phyloP scores from a whole-genome alignment of 139 green algal genomes.

The Tetradesmus lagerheimii region DNA sequence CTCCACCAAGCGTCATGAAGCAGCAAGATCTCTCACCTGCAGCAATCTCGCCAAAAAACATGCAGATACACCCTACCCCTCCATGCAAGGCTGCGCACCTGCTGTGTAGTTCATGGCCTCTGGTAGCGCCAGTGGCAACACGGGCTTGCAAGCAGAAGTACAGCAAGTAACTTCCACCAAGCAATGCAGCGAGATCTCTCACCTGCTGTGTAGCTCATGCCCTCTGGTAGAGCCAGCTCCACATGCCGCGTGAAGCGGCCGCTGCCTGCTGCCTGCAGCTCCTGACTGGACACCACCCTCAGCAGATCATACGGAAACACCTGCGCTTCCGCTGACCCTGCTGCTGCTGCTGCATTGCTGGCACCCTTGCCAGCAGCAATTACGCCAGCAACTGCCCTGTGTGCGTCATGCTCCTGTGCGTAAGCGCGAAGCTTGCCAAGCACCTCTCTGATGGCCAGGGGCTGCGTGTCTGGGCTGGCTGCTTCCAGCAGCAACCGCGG shows the following conservation, averaged over 20 bases:
- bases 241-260: constrained; percentile 28
- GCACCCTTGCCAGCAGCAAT: not conserved
- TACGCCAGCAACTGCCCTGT: not conserved
- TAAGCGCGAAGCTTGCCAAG: not conserved
- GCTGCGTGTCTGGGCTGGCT: not conserved
- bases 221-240: constrained; percentile 35
- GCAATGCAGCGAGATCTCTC: too few relatives aligned
- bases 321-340: not conserved
- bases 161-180: too few relatives aligned
- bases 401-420: not conserved
- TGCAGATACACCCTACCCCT: too few relatives aligned
- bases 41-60: too few relatives aligned
- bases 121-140: constrained; percentile 21
- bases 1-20: too few relatives aligned
- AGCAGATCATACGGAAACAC: constrained; percentile 1
- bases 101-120: constrained; percentile 10
- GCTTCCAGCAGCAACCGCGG: not conserved
- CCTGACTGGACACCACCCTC: not conserved
- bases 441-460: not conserved
- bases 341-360: not conserved
- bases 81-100: too few relatives aligned
- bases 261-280: constrained; percentile 15
- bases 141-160: not conserved
- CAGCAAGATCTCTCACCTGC: too few relatives aligned
- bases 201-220: not conserved